Conservation (phyloP, 768 basidiomycete genomes). For the Macrolepiota dolichaula region DNA sequence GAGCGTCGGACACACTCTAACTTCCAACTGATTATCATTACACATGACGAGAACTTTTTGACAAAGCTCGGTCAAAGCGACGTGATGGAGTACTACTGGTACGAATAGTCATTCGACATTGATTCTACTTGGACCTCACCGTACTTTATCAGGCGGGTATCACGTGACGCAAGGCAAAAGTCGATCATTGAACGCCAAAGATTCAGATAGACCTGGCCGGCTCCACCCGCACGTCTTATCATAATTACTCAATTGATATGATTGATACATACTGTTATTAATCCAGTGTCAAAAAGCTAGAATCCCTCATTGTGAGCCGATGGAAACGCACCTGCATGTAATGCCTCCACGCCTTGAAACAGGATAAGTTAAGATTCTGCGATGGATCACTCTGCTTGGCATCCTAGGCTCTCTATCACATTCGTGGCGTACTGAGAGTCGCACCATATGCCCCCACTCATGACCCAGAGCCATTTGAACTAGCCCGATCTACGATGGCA, state of each 20-base stretch:
- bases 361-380: background rate
- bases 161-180: slow-evolving; percentile 66
- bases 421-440: background rate
- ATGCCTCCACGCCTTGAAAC: background rate
- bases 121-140: slow-evolving; percentile 4
- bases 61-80: slow-evolving; percentile 84
- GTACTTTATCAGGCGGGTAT: slow-evolving; percentile 66
- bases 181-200: slow-evolving; percentile 72
- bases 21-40: slow-evolving; percentile 96
- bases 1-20: slow-evolving; percentile 86
- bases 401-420: background rate
- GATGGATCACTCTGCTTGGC: background rate
- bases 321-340: background rate
- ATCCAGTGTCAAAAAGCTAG: too few species aligned
- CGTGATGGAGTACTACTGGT: slow-evolving; percentile 97
- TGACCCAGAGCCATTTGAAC: background rate
- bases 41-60: slow-evolving; percentile 95
- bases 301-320: too few species aligned
- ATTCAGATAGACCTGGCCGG: slow-evolving; percentile 41
- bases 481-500: background rate
- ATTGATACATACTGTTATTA: background rate
- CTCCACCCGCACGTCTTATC: background rate
- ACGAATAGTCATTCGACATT: slow-evolving; percentile 20
- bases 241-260: background rate
- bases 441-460: background rate